Conservation (phyloP, 2,329 filamentous ascomycete genomes). For the Trichoderma sp. region DNA sequence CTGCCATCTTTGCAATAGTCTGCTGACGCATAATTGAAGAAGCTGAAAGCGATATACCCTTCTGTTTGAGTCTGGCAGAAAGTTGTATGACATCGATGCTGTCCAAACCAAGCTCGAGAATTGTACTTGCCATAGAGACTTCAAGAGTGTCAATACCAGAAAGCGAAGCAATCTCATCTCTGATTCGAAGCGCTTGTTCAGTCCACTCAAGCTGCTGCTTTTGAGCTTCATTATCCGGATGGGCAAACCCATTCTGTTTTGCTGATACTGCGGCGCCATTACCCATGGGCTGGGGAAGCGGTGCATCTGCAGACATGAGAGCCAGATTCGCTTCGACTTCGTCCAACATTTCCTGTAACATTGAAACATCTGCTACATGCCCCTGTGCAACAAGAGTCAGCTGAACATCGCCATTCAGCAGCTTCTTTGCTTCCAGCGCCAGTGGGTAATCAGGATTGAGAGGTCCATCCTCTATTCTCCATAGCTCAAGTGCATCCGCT, state of each 20-base stretch:
- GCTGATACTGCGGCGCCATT: background rate
- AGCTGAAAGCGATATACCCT: conserved; percentile 65
- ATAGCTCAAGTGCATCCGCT: conserved; percentile 47
- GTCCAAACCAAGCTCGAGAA: conserved; percentile 85
- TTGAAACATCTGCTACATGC: conserved; percentile 39
- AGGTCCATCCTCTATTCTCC: conserved; percentile 56
- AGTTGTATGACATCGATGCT: conserved; percentile 91
- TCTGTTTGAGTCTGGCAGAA: conserved; percentile 68
- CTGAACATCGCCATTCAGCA: conserved; percentile 50
- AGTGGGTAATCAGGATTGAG: conserved; percentile 70
- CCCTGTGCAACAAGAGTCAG: conserved; percentile 64
- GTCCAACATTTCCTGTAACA: conserved; percentile 45
- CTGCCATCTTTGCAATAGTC: conserved; percentile 65
- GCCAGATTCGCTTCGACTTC: conserved; percentile 40
- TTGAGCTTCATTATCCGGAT: background rate
- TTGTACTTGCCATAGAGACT: conserved; percentile 63
- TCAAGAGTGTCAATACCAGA: conserved; percentile 55
- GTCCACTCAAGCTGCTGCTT: conserved; percentile 58
- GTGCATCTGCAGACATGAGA: conserved; percentile 25
- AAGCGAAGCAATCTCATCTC: conserved; percentile 65
- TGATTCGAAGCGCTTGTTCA: conserved; percentile 54
- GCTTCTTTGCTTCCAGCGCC: conserved; percentile 72
- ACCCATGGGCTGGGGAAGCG: background rate
- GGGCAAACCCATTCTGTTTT: background rate
- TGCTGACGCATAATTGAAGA: conserved; percentile 76